phyloP scores from a whole-genome alignment of 1,284 basidiomycete genomes.

The Cutaneotrichosporon cutaneum region DNA sequence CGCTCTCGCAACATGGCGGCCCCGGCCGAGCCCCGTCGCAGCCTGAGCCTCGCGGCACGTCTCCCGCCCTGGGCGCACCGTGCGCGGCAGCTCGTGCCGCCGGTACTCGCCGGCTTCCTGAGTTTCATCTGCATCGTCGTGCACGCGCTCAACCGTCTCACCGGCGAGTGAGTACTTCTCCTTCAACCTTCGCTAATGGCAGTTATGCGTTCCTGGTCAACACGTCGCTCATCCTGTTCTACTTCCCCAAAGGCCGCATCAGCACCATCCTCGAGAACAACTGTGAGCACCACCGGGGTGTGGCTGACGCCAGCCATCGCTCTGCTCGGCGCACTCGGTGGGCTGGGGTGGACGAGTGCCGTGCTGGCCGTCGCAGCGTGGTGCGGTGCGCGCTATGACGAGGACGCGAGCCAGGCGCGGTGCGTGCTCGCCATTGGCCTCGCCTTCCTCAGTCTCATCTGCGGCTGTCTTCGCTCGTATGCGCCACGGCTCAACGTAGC shows the following conservation, averaged over 20 bases:
- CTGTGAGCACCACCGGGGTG: constrained; percentile 26
- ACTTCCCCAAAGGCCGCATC: constrained; percentile 49
- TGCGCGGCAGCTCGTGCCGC: constrained; percentile 14
- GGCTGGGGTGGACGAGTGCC: constrained; percentile 42
- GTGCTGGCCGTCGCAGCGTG: constrained; percentile 44
- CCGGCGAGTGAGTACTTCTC: constrained; percentile 37
- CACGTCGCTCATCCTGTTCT: constrained; percentile 51
- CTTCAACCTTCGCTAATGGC: not conserved
- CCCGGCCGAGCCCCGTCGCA: not conserved
- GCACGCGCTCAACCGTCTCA: constrained; percentile 33
- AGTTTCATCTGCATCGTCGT: constrained; percentile 44
- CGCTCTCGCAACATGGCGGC: not conserved
- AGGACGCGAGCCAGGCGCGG: constrained; percentile 36
- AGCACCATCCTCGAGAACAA: constrained; percentile 47
- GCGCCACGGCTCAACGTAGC: constrained; percentile 43
- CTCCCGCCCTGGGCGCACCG: constrained; percentile 21
- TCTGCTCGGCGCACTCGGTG: constrained; percentile 37
- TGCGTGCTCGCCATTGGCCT: constrained; percentile 43
- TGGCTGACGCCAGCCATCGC: constrained; percentile 5
- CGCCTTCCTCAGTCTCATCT: constrained; percentile 42
- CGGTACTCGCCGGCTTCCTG: constrained; percentile 27
- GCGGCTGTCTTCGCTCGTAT: constrained; percentile 45
- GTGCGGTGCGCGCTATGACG: constrained; percentile 35
- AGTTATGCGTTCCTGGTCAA: constrained; percentile 51
- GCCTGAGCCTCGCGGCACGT: constrained; percentile 10